Evolutionary conservation across 2,329 filamentous ascomycete species (phyloP), one percentile per base, ranked within the genome.

Genomic region (Sordariomycetes sp.): DNA sequence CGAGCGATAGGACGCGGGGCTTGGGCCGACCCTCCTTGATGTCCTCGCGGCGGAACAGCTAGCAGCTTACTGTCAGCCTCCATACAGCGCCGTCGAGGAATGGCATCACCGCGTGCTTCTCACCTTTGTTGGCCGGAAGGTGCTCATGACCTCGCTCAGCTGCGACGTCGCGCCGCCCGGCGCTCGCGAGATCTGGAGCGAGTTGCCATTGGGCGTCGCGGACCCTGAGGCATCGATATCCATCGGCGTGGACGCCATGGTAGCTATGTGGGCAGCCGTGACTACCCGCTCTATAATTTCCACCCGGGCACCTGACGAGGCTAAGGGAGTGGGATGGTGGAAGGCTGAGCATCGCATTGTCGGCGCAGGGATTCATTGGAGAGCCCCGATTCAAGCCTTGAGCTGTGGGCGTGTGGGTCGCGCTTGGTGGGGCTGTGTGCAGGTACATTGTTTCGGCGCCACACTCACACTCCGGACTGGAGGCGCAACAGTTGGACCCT

Each of bases 91-190:
- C 25, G 1, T 12, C 2, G 15, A 15, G 50, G 20, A 15, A 13
- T 22, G 34, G 52, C 24, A 54, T 28, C 25, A 52, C 51, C 13
- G 55, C 42, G 17, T 51, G 36, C 42, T 54, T 52, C 72, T 63
- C 72, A 92, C 89, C 78, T 90, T 90, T 53, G 86, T 86, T 8
- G 92, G 89, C 55, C 89, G 80, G 68, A 89, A 95, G 57, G 79
- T 84, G 42, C 81, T 77, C 63, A 96, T 85, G 62, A 94, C 78
- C 65, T 96, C 89, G 65, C 82, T 79, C 57, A 96, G 79, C 66
- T 87, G 87, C 13, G 86, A 82, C 6, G 79, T 79, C 4, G 52
- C 63, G 57, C 67, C 71, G 52, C 65, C 63, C 62, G 12, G 74
- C 74, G 22, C 79, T 73, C 10, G 75, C 73, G 55, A 80, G 78